Percentiles rank a stretch among this genome's conserved stretches.
Evolutionary conservation across 106 monocot species (phyloP).

Genomic region (Agapanthus africanus): DNA sequence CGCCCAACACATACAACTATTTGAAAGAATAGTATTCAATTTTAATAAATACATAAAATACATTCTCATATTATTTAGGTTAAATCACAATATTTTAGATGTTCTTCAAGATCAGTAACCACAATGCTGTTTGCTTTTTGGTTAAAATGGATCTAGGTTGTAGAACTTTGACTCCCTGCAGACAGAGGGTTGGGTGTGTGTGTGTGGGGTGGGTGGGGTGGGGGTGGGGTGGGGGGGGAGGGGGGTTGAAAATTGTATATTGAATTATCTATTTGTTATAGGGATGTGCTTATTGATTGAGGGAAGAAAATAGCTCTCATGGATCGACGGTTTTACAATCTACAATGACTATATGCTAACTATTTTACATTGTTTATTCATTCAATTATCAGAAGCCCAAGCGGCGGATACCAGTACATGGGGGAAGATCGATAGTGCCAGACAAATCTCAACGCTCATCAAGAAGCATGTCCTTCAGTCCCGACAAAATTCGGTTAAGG

Average conservation of each 20-base stretch:
- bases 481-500: constrained; percentile 54
- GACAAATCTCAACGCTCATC: constrained; percentile 74
- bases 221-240: neutral
- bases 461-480: constrained; percentile 80
- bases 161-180: too few species aligned
- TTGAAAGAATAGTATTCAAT: neutral
- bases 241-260: neutral
- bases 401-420: constrained; percentile 35
- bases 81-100: constrained; percentile 1
- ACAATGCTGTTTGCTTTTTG: too few species aligned
- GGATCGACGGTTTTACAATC: too few species aligned
- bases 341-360: neutral
- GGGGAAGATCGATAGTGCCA: constrained; percentile 56
- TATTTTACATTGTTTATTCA: neutral
- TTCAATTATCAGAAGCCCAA: constrained; percentile 48
- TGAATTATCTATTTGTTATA: too few species aligned
- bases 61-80: neutral
- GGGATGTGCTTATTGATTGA: too few species aligned
- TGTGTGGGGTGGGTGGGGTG: too few species aligned
- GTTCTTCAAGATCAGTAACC: too few species aligned
- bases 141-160: too few species aligned
- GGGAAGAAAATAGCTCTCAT: neutral
- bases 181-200: too few species aligned
- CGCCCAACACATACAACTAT: neutral
- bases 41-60: neutral